phyloP scores from a whole-genome alignment of 805 yeast genomes.

The Schwanniomyces pseudopolymorphus region DNA sequence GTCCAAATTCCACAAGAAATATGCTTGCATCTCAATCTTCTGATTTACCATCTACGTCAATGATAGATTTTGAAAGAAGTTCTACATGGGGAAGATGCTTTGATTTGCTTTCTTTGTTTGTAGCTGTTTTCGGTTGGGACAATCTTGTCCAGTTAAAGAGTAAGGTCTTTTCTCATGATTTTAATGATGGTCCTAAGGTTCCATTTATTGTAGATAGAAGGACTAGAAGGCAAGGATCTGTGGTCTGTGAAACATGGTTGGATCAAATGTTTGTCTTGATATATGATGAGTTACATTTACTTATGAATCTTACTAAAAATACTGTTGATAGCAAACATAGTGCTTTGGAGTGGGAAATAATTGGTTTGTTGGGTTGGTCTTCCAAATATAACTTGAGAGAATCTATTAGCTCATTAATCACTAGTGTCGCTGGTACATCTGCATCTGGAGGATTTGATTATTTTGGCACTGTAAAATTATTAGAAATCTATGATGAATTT shows the following conservation, averaged over 20 bases:
- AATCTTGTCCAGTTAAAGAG: constrained; percentile 64
- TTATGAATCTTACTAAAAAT: constrained; percentile 23
- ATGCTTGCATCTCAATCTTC: constrained; percentile 32
- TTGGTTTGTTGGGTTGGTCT: constrained; percentile 56
- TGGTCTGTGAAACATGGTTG: constrained; percentile 71
- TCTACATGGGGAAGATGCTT: constrained; percentile 52
- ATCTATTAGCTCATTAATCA: constrained; percentile 36
- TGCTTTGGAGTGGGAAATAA: constrained; percentile 73
- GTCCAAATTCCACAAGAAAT: constrained; percentile 25
- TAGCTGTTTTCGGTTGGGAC: constrained; percentile 81
- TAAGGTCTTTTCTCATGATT: constrained; percentile 52
- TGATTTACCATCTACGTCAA: constrained; percentile 22
- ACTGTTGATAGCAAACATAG: constrained; percentile 42
- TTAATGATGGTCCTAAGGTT: constrained; percentile 2
- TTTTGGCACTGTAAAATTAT: constrained; percentile 51
- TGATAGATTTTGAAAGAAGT: constrained; percentile 30
- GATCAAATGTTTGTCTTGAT: constrained; percentile 70
- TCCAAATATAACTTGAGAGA: constrained; percentile 39
- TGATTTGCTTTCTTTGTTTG: constrained; percentile 66
- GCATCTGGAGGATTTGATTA: constrained; percentile 60
- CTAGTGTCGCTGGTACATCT: constrained; percentile 50
- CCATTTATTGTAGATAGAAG: constrained; percentile 18
- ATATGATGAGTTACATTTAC: constrained; percentile 54
- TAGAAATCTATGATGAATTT: constrained; percentile 48
- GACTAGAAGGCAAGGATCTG: constrained; percentile 14